Evolutionary conservation across 2,329 filamentous ascomycete genomes (phyloP), one percentile per base, ranked within the genome.

Genomic region (Alternaria sp.): DNA sequence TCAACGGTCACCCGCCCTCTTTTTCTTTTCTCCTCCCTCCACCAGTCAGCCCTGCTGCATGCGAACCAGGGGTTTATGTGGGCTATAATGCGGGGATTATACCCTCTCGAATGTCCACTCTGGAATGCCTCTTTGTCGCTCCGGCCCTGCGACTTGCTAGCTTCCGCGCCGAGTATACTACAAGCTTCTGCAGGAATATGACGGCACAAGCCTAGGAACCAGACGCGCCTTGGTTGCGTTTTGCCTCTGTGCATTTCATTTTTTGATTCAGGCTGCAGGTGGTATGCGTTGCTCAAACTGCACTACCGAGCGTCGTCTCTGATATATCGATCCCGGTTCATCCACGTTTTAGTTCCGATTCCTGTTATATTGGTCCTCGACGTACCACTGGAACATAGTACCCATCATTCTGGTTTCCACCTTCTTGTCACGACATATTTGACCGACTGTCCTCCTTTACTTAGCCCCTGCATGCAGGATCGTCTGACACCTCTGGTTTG

Each of bases 11-110:
- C 61, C 58, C 60, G 60, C 31, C 31, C 21, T n/a, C 3, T 3
- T 46, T 46, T 34, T 61, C 17, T 48, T 63, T 61, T 49, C 55
- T 53, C 56, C 54, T 56, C 44, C 24, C 37, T 48, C 49, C 49
- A 51, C 51, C 56, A 56, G 41, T 52, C 46, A 51, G 51, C 63
- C 62, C 60, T 62, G 58, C 37, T 55, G 51, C 57, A 59, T 60
- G 62, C 58, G 58, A 59, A 56, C 61, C 62, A 45, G 66, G 64
- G 61, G 50, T 33, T 31, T 13, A 17, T 48, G 29, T 48, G 31
- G 57, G 60, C 60, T 70, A 71, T 75, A 72, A 72, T 75, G 72
- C 72, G 72, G 72, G 70, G 69, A 60, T 56, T 69, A 68, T 66
- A 63, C 45, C 62, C 57, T 58, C 54, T 58, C 51, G 39, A 54